Base-by-base conservation (phyloP, 306 rosid species). In the Cicer judaicum region DNA sequence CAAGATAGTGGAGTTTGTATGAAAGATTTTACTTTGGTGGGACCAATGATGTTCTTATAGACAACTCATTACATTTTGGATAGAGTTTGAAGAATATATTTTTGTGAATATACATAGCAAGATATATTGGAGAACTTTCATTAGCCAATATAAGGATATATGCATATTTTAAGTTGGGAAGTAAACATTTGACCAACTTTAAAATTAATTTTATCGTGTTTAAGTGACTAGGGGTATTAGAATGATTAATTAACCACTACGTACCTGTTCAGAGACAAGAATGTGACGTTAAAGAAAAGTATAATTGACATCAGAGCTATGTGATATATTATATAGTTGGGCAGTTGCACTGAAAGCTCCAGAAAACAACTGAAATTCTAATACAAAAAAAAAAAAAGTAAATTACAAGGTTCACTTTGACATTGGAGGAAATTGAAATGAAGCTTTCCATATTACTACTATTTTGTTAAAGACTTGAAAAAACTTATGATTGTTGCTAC, bases 341-440 rank as follows among this genome's bases (percentile, higher is more conserved):
- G 11, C 8, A 42, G 8, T 42, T 42, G 2, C 16, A 41, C n/a
- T 0, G 4, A 53, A 39, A 54, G 75, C 52, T 10, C 1, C 19
- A 8, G n/a, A 7, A 71, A 72, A 72, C 43, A 72, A 72, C 15
- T 43, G 46, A 42, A 29, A 29, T 29, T 29, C 36, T 4, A 29
- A 29, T 29, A 29, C 36, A 29, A 29, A 29, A 29, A 18, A 29
- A 29, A 18, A 2, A 29, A 29, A 10, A 55, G 10, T 56, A 74
- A 70, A 57, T 40, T 74, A 70, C 78, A 83, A 48, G 67, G 14
- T 74, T 40, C 50, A 40, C 24, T 48, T 40, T 46, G 46, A 64
- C 38, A 66, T 60, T 7, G 11, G 10, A 47, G 40, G 44, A 54
- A 76, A 73, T 47, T 53, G 10, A 18, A 49, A 56, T 55, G 46